Evolutionary conservation across 2,329 filamentous ascomycete genomes (phyloP), one percentile per base, ranked within the genome.

Genomic region (Hirsutella rhossiliensis): DNA sequence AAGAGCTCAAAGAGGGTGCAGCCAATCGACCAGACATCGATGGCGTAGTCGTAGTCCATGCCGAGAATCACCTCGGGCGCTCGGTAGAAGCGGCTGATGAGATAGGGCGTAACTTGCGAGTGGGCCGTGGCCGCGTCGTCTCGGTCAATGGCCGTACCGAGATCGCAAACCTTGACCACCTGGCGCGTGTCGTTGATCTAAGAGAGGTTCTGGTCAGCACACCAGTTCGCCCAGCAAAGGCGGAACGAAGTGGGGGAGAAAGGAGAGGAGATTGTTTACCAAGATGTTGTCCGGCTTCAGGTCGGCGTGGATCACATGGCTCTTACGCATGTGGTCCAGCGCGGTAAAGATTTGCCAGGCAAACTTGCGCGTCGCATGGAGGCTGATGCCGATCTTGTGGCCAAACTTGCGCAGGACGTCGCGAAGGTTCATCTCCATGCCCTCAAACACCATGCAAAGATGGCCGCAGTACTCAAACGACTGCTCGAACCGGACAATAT

Each of bases 221-320:
- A 13, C 15, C 5, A 9, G 37, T 17, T 11, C 27, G 38, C n/a
- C 18, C 6, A 9, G 27, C 5, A 6, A 27, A 6, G 6, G 6
- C 6, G 6, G 23, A 7, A 27, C 6, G 6, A 27, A 27, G 23
- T 27, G 23, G 23, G 9, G 5, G 23, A 27, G n/a, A n/a, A n/a
- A n/a, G 23, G 23, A 5, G 23, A 27, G 23, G 23, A 4, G 6
- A 27, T 27, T 9, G 23, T 9, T 27, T 61, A 82, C 88, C 56
- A 98, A 69, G 45, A 98, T 90, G 56, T 98, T 98, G 75, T 98
- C 92, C 9, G 92, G 92, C 65, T 98, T 98, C 54, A 98, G 64
- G 71, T 98, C 92, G 13, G 90, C 89, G 61, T 98, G 92, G 43
- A 98, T 77, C 59, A 98, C 87, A 62, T 88, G 88, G 68, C 86